Conservation (phyloP, 106 monocot genomes). For the Dioscorea alata region DNA sequence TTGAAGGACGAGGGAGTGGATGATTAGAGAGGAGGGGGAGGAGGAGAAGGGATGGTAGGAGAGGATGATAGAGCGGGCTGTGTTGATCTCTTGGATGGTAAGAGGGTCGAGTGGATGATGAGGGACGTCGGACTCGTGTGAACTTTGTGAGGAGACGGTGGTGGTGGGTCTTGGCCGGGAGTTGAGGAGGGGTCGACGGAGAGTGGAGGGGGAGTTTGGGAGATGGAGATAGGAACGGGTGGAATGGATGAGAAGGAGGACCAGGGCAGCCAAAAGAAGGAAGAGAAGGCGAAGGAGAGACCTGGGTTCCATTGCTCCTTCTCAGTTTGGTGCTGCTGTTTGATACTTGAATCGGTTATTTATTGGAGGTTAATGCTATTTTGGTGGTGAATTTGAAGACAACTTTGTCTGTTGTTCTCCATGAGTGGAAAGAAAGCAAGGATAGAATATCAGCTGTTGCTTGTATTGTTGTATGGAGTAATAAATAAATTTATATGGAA, state of each 20-base stretch:
- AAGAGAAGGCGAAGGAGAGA: slow-evolving; percentile 31
- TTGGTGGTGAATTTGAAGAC: too few relatives aligned
- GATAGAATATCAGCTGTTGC: too few relatives aligned
- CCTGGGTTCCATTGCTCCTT: slow-evolving; percentile 32
- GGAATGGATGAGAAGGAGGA: slow-evolving; percentile 29
- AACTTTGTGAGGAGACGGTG: slow-evolving; percentile 1
- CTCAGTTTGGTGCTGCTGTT: background rate
- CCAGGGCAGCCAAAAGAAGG: slow-evolving; percentile 20
- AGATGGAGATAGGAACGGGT: slow-evolving; percentile 15
- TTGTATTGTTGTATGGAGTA: too few relatives aligned
- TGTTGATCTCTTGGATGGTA: slow-evolving; percentile 51
- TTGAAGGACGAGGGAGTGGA: slow-evolving; percentile 76
- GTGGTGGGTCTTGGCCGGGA: slow-evolving; percentile 7
- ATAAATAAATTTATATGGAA: too few relatives aligned
- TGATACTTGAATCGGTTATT: too few relatives aligned
- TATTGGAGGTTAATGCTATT: too few relatives aligned
- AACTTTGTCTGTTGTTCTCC: too few relatives aligned
- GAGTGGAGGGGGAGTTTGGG: background rate
- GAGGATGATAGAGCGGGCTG: slow-evolving; percentile 41
- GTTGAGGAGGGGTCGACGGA: background rate
- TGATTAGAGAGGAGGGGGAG: slow-evolving; percentile 51
- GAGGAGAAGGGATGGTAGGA: slow-evolving; percentile 57
- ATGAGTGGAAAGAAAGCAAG: too few relatives aligned
- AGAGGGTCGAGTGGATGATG: slow-evolving; percentile 79
- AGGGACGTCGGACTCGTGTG: slow-evolving; percentile 13